Conservation (phyloP, 441 rosid genomes). For the Daphne laureola region DNA sequence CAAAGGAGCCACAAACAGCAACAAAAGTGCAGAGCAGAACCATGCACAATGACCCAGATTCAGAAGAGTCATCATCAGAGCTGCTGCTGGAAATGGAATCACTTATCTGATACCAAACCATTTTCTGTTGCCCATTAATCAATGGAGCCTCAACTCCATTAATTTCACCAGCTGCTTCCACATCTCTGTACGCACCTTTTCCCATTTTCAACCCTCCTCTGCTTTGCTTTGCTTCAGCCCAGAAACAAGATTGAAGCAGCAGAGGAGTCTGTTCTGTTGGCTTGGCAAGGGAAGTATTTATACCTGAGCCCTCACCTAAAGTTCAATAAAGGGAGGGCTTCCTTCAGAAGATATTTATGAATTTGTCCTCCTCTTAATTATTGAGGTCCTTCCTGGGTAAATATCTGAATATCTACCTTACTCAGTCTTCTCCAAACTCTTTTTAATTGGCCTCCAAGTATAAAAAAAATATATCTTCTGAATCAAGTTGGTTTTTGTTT, state of each 20-base stretch:
- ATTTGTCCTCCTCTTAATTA: too few relatives aligned
- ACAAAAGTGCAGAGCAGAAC: slow-evolving; percentile 69
- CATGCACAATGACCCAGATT: slow-evolving; percentile 46
- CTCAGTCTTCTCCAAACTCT: too few relatives aligned
- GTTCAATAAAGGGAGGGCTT: too few relatives aligned
- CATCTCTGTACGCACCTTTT: slow-evolving; percentile 31
- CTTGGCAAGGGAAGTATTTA: neutral
- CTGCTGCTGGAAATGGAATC: slow-evolving; percentile 12
- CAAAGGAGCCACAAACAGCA: slow-evolving; percentile 87
- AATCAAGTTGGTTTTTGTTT: too few relatives aligned
- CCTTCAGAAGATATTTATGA: slow-evolving; percentile 8
- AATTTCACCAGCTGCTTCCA: slow-evolving; percentile 37
- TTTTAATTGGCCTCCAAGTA: too few relatives aligned
- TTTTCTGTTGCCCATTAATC: slow-evolving; percentile 19
- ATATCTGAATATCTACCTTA: too few relatives aligned
- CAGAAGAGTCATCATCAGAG: slow-evolving; percentile 3
- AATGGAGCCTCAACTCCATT: slow-evolving; percentile 39
- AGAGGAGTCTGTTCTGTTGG: too few relatives aligned
- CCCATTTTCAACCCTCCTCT: slow-evolving; percentile 32
- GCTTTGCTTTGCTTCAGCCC: neutral
- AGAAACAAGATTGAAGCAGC: neutral
- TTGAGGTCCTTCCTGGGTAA: too few relatives aligned
- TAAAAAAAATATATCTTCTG: too few relatives aligned
- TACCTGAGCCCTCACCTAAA: neutral
- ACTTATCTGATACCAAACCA: slow-evolving; percentile 18